Evolutionary conservation across 1,284 basidiomycete species (phyloP), one percentile per base, ranked within the genome.

Genomic region (Omphalotus olearius): DNA sequence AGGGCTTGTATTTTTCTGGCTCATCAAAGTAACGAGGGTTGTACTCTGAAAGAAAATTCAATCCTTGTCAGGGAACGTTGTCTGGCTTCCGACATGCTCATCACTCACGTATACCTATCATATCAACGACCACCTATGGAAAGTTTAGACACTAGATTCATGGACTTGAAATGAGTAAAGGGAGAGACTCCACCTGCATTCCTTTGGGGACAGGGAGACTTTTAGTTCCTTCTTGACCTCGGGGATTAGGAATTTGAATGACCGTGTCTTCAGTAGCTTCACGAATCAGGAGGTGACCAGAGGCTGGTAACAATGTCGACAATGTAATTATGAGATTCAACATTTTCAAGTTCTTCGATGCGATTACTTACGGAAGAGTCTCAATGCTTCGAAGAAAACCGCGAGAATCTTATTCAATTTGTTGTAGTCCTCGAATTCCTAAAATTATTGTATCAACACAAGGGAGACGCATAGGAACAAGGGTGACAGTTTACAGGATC

Each of bases 1-100:
- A 61, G 6, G 67, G 67, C 23, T 60, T 51, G 55, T 62, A 68
- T 23, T 53, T 54, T 17, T 61, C 54, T 9, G 67, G 65, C 6
- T 68, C 62, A 4, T 62, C 55, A 53, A 62, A 67, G 25, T 57
- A 47, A 6, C 58, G 47, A 4, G 64, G 58, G 50, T 69, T 66
- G 49, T 57, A 57, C 41, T 61, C 60, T 62, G 7, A 9, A 13
- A 13, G 13, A 9, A 28, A 28, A 7, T 33, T 13, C 9, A 33
- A 33, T 33, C 4, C 3, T 5, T 9, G 30, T 33, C 30, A 33
- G 9, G 2, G 30, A 33, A 3, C 13, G 16, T n/a, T 45, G 11
- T 45, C 28, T 13, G 5, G 28, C 14, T 4, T 23, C 2, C 26
- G 14, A 2, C 20, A 20, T 18, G 45, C 2, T 26, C 1, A 37